Evolutionary conservation across 768 basidiomycete species (phyloP), one percentile per base, ranked within the genome.

Genomic region (Crepidotus variabilis): DNA sequence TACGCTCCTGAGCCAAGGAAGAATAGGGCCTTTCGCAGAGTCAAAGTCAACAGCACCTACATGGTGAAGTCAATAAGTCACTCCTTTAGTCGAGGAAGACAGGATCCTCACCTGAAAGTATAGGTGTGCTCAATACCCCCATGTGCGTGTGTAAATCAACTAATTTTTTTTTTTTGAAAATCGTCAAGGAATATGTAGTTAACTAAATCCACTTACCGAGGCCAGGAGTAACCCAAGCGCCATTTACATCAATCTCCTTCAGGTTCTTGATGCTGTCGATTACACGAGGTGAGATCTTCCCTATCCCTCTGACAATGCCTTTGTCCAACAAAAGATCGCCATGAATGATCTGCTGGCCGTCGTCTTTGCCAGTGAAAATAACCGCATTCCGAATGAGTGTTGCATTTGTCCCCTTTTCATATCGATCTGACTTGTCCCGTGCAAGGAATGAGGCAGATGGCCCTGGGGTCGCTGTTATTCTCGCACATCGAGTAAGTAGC

Each of bases 91-190:
- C 4, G 9, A 32, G 33, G 8, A 51, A 23, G 49, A 47, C 33
- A 61, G 55, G 57, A 52, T 11, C 49, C 60, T 33, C 50, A 77
- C 70, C 79, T 55, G 66, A 77, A 79, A 59, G 62, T 47, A 65
- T 84, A 68, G 94, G 94, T 13, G 79, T 65, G 45, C 86, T 84
- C 59, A 81, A 68, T 5, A 95, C 73, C 2, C 92, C 94, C 43
- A 94, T 70, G 66, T 94, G 92, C 4, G 91, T 90, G 69, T 92
- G 85, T 61, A 90, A 69, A 63, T 91, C 88, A 28, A 90, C 85
- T 83, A 18, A 32, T 50, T n/a, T n/a, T 18, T 33, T n/a, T 18
- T 33, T 16, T 32, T 46, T 21, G 16, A 32, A 33, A 28, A 22
- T 39, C 47, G 51, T 5, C 45, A 33, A 13, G n/a, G 21, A 65